Evolutionary conservation across 345 rosid species (phyloP).

Genomic region (Melaleuca alternifolia): DNA sequence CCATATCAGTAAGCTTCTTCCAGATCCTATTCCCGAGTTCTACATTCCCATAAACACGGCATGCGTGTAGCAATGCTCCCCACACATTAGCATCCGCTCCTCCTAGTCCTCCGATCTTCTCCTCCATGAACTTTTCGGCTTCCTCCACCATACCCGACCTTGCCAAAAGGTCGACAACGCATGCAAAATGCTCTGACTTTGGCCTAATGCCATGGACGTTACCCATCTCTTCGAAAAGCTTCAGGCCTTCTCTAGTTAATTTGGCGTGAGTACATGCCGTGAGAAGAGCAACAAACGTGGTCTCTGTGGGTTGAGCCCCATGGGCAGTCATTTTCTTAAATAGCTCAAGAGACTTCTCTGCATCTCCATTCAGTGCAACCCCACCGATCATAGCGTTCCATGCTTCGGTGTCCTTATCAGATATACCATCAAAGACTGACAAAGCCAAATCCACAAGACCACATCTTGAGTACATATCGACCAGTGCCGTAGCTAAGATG

Average conservation of each 20-base stretch:
- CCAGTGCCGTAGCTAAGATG: slow-evolving; percentile 21
- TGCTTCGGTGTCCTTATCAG: slow-evolving; percentile 17
- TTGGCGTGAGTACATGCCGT: slow-evolving; percentile 18
- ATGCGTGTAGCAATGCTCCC: slow-evolving; percentile 23
- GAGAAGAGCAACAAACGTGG: slow-evolving; percentile 17
- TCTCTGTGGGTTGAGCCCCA: slow-evolving; percentile 19
- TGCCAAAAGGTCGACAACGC: slow-evolving; percentile 22
- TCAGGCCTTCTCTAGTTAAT: slow-evolving; percentile 14
- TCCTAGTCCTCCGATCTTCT: slow-evolving; percentile 19
- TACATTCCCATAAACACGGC: slow-evolving; percentile 20
- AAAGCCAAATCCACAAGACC: slow-evolving; percentile 14
- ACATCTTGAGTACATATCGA: slow-evolving; percentile 27
- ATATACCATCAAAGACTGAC: slow-evolving; percentile 14
- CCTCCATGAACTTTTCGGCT: slow-evolving; percentile 18
- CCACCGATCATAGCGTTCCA: slow-evolving; percentile 30
- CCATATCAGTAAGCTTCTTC: slow-evolving; percentile 15
- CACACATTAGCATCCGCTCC: slow-evolving; percentile 21
- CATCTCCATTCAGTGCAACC: slow-evolving; percentile 21
- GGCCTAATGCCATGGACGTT: slow-evolving; percentile 8
- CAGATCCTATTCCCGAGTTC: slow-evolving; percentile 27
- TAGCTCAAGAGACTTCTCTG: slow-evolving; percentile 12
- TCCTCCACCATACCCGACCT: slow-evolving; percentile 21
- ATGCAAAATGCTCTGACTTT: slow-evolving; percentile 18
- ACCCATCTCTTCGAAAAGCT: slow-evolving; percentile 14
- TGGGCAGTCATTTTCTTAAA: slow-evolving; percentile 7